Percentiles rank a stretch among this genome's conserved stretches.
phyloP scores from a whole-genome alignment of 176 grass and related monocot species.

The Rhynchospora pubera region DNA sequence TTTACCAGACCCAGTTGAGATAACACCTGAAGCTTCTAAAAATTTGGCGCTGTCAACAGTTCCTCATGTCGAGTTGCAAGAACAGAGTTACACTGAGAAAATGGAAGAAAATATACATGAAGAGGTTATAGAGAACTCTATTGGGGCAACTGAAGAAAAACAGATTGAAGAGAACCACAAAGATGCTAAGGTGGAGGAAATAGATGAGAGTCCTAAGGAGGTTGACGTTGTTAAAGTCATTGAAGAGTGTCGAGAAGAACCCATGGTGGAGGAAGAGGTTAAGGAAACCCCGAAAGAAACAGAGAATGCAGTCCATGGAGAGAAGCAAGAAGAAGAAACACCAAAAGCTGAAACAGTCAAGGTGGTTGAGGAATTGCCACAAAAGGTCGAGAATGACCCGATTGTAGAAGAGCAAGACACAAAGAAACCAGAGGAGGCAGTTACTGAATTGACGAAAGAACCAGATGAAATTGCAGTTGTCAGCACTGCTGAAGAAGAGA shows the following conservation, averaged over 20 bases:
- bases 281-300: not conserved
- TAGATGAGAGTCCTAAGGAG: constrained; percentile 2
- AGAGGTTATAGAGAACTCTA: not conserved
- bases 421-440: not conserved
- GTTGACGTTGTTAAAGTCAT: not conserved
- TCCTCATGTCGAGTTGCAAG: constrained; percentile 1
- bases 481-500: constrained; percentile 7
- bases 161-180: constrained; percentile 9
- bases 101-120: constrained; percentile 13
- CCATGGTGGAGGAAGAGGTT: not conserved
- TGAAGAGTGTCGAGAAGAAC: constrained; percentile 1
- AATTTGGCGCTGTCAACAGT: not conserved
- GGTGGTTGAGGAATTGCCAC: not conserved
- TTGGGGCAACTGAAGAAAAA: not conserved
- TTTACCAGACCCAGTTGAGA: constrained; percentile 9
- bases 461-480: not conserved
- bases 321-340: constrained; percentile 15
- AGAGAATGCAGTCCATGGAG: not conserved
- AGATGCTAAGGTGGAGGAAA: not conserved
- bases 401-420: not conserved
- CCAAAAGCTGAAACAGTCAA: not conserved
- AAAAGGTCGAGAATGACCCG: not conserved
- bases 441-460: constrained; percentile 1
- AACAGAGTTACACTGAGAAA: constrained; percentile 14
- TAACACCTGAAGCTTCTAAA: not conserved